A percentile compares a stretch with the other conserved stretches of the same genome.
phyloP scores from a whole-genome alignment of 441 rosid species.

The Adansonia grandidieri region DNA sequence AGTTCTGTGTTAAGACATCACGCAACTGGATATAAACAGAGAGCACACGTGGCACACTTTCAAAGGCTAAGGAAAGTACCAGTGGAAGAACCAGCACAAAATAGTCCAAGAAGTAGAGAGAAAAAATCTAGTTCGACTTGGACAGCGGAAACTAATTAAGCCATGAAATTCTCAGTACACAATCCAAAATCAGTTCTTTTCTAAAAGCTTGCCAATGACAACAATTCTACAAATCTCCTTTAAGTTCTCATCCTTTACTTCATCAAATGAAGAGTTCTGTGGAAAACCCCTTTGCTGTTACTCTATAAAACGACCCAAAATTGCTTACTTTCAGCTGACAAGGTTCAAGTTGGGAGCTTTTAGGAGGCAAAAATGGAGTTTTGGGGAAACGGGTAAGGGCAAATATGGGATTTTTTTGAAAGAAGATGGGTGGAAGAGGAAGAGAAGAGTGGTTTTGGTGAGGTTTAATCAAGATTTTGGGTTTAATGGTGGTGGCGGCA shows the following conservation, averaged over 20 bases:
- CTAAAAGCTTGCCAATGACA: constrained; percentile 42
- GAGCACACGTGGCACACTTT: background rate
- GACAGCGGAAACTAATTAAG: background rate
- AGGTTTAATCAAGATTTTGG: constrained; percentile 73
- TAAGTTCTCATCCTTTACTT: constrained; percentile 37
- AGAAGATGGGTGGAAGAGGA: constrained; percentile 39
- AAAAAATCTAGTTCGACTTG: background rate
- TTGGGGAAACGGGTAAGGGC: constrained; percentile 36
- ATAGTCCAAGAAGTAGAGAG: background rate
- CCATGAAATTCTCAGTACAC: constrained; percentile 11
- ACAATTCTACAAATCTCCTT: constrained; percentile 46
- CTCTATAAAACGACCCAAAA: constrained; percentile 33
- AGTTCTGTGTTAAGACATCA: too few species aligned
- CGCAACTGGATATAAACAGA: background rate
- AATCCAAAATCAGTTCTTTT: background rate
- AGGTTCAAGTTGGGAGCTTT: constrained; percentile 40
- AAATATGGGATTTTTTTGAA: constrained; percentile 43
- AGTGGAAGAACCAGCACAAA: background rate
- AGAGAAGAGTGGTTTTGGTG: constrained; percentile 50
- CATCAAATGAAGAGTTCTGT: constrained; percentile 27
- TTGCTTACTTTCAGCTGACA: constrained; percentile 42
- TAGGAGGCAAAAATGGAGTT: constrained; percentile 37
- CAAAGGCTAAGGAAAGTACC: background rate
- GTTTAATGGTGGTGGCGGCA: constrained; percentile 48
- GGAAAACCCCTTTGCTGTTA: constrained; percentile 35